Evolutionary conservation across 805 yeast genomes (phyloP), one percentile per base, ranked within the genome.

Genomic region (Schizosaccharomyces japonicus): DNA sequence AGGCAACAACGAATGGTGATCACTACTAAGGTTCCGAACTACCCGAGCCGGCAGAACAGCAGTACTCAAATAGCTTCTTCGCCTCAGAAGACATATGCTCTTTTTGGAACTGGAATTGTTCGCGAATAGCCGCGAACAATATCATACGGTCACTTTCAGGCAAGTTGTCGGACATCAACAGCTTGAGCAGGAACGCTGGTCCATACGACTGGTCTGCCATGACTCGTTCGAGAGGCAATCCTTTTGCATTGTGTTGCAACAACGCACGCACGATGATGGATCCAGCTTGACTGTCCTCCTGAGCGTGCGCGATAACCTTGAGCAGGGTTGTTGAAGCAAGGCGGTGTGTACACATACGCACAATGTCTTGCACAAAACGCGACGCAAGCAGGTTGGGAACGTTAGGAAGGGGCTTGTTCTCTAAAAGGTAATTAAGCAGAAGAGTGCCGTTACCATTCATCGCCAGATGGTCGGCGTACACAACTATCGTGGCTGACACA

Each of bases 391-490:
- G 42, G 5, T 8, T 21, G 6, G 42, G 10, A 15, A 36, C n/a
- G 23, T 36, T 8, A 36, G 78, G 76, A 40, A 75, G 57, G 6
- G 67, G 68, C 54, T 80, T 79, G 1, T 95, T 81, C 58, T 90
- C 98, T 57, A 90, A 69, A 56, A 80, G 79, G 96, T 98, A 90
- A 1, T 94, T 83, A 48, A 90, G 72, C 54, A 90, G 68, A 52
- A 90, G 65, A 1, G 94, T 78, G 23, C 96, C 95, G 59, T 90
- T 90, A 52, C 76, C 72, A 60, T 85, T 84, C 5, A 77, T 71
- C 1, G 84, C 82, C 54, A 90, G 68, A 53, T 76, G 81, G 52
- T 78, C 80, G 25, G 87, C 76, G 64, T 80, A 75, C 44, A 77
- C 69, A 19, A 84, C 75, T 49, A 90, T 80, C 53, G 82, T 72